phyloP scores from a whole-genome alignment of 2,329 filamentous ascomycete species.

The Leptosphaerulina australis region DNA sequence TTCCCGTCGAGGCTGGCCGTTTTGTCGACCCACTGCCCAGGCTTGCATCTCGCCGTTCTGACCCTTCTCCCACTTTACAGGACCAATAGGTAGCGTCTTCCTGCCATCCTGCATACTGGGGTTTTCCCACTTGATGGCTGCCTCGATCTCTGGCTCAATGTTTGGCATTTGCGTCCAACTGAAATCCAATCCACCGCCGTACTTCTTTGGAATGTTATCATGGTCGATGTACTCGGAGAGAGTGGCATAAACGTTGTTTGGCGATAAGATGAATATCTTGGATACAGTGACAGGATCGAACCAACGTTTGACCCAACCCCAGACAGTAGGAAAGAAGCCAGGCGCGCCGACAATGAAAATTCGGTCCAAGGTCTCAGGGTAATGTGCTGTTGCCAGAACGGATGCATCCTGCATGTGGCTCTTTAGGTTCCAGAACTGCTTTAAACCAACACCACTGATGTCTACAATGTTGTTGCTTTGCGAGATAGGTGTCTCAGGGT shows the following conservation, averaged over 20 bases:
- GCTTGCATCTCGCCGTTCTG: slow-evolving; percentile 53
- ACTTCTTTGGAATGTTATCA: slow-evolving; percentile 83
- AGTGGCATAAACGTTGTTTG: slow-evolving; percentile 74
- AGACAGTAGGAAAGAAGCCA: slow-evolving; percentile 87
- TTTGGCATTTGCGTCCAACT: slow-evolving; percentile 75
- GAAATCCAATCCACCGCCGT: slow-evolving; percentile 86
- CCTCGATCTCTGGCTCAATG: slow-evolving; percentile 64
- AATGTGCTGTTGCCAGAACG: slow-evolving; percentile 86
- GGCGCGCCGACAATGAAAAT: slow-evolving; percentile 90
- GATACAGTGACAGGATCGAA: slow-evolving; percentile 83
- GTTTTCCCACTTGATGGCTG: slow-evolving; percentile 51
- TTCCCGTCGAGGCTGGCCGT: slow-evolving; percentile 48
- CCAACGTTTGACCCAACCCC: slow-evolving; percentile 96
- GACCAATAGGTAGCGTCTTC: slow-evolving; percentile 55
- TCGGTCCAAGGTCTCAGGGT: slow-evolving; percentile 89
- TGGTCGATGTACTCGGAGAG: slow-evolving; percentile 81
- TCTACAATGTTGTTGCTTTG: slow-evolving; percentile 96
- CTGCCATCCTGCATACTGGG: slow-evolving; percentile 40
- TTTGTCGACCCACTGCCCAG: slow-evolving; percentile 53
- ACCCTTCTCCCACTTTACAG: slow-evolving; percentile 55
- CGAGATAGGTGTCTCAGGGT: slow-evolving; percentile 83
- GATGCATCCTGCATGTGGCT: slow-evolving; percentile 92
- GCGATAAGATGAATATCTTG: slow-evolving; percentile 89
- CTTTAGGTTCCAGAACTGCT: slow-evolving; percentile 96
- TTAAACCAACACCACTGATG: slow-evolving; percentile 82